phyloP scores from a whole-genome alignment of 257 asterid genomes.

The Solanum lignicaule region DNA sequence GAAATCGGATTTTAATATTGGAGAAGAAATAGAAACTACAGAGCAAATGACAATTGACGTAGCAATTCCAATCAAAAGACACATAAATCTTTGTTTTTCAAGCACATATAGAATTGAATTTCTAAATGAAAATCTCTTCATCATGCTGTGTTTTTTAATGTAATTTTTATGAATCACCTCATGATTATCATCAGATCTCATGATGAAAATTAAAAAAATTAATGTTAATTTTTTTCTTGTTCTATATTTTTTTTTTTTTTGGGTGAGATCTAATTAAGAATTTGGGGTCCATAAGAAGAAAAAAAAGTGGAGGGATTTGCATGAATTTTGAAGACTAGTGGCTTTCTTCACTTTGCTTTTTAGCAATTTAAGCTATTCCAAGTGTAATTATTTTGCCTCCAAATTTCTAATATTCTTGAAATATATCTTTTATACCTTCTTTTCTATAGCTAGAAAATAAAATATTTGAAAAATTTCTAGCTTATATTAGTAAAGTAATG shows the following conservation, averaged over 20 bases:
- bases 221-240: background rate
- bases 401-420: background rate
- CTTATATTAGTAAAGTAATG: background rate
- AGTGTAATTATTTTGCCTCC: background rate
- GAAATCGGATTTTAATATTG: background rate
- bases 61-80: constrained; percentile 8
- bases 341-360: background rate
- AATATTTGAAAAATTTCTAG: background rate
- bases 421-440: background rate
- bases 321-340: background rate
- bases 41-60: background rate
- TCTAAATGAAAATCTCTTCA: background rate
- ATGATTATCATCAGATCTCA: background rate
- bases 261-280: background rate
- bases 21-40: background rate
- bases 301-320: background rate
- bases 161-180: background rate
- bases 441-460: background rate
- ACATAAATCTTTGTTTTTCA: constrained; percentile 43
- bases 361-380: constrained; percentile 3
- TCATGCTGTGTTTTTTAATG: background rate
- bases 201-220: background rate
- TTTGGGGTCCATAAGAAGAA: background rate
- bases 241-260: background rate
- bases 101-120: constrained; percentile 23